Conservation (phyloP, 2,329 filamentous ascomycete genomes). For the Venturia pyrina region DNA sequence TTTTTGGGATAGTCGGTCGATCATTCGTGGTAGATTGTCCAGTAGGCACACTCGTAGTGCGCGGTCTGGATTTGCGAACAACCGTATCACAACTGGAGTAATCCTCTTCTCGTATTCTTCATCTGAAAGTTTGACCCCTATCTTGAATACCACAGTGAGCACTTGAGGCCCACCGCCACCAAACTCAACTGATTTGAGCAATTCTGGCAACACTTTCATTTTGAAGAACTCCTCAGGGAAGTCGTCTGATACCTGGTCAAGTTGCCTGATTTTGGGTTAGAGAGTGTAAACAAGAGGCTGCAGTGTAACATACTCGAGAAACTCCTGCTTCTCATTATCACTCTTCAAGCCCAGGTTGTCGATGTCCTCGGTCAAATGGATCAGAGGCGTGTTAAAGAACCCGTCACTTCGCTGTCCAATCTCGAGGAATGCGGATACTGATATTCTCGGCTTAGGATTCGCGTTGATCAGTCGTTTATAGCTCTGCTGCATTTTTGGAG, state of each 20-base stretch:
- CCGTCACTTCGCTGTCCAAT: slow-evolving; percentile 72
- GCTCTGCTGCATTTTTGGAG: slow-evolving; percentile 76
- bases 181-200: slow-evolving; percentile 98
- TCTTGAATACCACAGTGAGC: slow-evolving; percentile 80
- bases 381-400: slow-evolving; percentile 89
- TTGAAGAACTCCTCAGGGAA: slow-evolving; percentile 98
- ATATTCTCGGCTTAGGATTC: slow-evolving; percentile 81
- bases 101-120: slow-evolving; percentile 84
- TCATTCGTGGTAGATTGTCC: slow-evolving; percentile 82
- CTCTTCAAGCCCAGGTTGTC: slow-evolving; percentile 86
- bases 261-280: slow-evolving; percentile 41
- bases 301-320: slow-evolving; percentile 52
- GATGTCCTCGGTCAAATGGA: slow-evolving; percentile 84
- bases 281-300: not conserved
- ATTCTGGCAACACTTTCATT: slow-evolving; percentile 87
- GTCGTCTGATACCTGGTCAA: slow-evolving; percentile 80
- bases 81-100: slow-evolving; percentile 73
- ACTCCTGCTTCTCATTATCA: slow-evolving; percentile 72
- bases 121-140: slow-evolving; percentile 72
- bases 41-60: slow-evolving; percentile 84
- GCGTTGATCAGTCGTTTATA: slow-evolving; percentile 84
- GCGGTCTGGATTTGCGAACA: slow-evolving; percentile 86
- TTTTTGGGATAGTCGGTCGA: slow-evolving; percentile 79
- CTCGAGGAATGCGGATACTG: slow-evolving; percentile 76
- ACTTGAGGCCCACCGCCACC: slow-evolving; percentile 91